phyloP scores from a whole-genome alignment of 1,284 basidiomycete species.

The Omphalotus olearius region DNA sequence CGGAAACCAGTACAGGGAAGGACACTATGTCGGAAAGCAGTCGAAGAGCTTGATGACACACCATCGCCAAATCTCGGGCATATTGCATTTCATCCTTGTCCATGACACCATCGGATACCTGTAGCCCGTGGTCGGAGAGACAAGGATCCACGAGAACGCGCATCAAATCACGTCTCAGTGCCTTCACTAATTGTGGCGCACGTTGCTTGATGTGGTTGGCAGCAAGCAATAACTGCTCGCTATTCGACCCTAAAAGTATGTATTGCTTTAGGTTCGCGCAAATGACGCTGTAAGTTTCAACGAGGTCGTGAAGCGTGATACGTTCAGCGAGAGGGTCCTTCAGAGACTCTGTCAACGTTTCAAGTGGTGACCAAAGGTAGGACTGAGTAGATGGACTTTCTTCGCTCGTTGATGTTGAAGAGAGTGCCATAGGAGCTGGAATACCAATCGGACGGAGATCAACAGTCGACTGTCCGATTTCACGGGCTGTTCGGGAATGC shows the following conservation, averaged over 20 bases:
- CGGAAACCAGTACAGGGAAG: slow-evolving; percentile 35
- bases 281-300: slow-evolving; percentile 54
- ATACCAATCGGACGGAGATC: background rate
- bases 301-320: slow-evolving; percentile 44
- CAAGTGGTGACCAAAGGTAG: slow-evolving; percentile 36
- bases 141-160: slow-evolving; percentile 6
- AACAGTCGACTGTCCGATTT: background rate
- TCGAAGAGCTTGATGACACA: slow-evolving; percentile 50
- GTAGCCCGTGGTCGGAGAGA: background rate
- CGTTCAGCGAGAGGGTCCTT: slow-evolving; percentile 26
- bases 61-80: slow-evolving; percentile 33
- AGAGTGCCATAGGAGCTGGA: background rate
- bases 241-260: slow-evolving; percentile 19
- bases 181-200: slow-evolving; percentile 26
- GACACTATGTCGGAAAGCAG: slow-evolving; percentile 43
- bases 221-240: slow-evolving; percentile 23
- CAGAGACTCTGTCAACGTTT: slow-evolving; percentile 43
- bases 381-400: slow-evolving; percentile 15
- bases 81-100: slow-evolving; percentile 33
- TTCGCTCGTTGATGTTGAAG: slow-evolving; percentile 8
- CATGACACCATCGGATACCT: slow-evolving; percentile 5
- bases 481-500: background rate
- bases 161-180: slow-evolving; percentile 9
- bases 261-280: slow-evolving; percentile 34
- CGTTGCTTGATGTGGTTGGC: slow-evolving; percentile 37